Evolutionary conservation across 805 yeast genomes (phyloP).

Genomic region (Yamadazyma phyllophila): DNA sequence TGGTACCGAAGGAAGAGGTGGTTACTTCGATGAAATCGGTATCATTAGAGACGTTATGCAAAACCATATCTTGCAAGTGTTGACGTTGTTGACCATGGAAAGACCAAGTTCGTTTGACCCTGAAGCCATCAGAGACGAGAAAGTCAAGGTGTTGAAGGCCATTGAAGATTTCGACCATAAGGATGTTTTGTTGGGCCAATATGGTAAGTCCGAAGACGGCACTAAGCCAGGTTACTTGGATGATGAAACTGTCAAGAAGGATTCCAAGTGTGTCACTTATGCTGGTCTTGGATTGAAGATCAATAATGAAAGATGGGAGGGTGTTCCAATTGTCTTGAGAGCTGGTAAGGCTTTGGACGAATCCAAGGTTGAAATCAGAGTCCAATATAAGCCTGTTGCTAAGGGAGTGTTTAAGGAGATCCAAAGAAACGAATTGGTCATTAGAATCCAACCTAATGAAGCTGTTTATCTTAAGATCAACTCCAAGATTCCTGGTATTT

Average conservation of each 20-base stretch:
- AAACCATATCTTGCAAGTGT: conserved; percentile 90
- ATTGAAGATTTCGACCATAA: conserved; percentile 63
- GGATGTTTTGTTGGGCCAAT: conserved; percentile 84
- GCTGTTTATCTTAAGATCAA: conserved; percentile 92
- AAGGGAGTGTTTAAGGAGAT: conserved; percentile 77
- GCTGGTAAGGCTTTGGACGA: conserved; percentile 98
- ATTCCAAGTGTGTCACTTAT: conserved; percentile 86
- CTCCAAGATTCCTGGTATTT: conserved; percentile 89
- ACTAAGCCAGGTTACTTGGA: conserved; percentile 86
- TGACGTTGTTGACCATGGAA: conserved; percentile 92
- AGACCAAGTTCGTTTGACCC: conserved; percentile 90
- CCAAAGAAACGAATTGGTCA: conserved; percentile 88
- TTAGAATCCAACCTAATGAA: conserved; percentile 92
- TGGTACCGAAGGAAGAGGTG: conserved; percentile 99
- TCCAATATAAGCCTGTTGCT: conserved; percentile 86
- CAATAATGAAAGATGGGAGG: conserved; percentile 95
- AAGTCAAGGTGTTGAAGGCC: conserved; percentile 87
- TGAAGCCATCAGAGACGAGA: conserved; percentile 93
- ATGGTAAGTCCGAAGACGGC: conserved; percentile 81
- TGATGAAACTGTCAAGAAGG: conserved; percentile 81
- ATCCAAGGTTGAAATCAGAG: conserved; percentile 90
- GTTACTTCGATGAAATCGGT: conserved; percentile 93
- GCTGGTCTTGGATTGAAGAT: conserved; percentile 82
- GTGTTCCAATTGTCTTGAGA: conserved; percentile 92
- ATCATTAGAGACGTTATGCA: conserved; percentile 98